Base-by-base conservation (phyloP, 768 basidiomycete species). In the Macrolepiota dolichaula region DNA sequence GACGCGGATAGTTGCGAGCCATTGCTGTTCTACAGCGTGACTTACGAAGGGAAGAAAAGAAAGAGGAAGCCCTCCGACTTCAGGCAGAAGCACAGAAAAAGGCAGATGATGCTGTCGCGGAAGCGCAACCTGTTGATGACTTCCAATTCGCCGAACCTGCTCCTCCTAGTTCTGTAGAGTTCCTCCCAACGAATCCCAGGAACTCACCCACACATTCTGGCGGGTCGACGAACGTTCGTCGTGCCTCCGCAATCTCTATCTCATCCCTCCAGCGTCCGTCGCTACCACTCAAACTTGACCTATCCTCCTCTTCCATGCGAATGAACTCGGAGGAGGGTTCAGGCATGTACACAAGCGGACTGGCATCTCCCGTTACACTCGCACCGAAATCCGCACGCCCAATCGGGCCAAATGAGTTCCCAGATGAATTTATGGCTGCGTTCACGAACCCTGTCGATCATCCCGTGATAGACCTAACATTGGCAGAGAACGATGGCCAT, bases 321-420 rank as follows among this genome's bases (percentile, higher is more conserved):
- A 79, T 91, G 29, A 74, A 82, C n/a, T 77, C 87, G 0, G 86
- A 87, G 46, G 87, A 88, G 51, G 89, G 91, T 65, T 80, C 78
- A 5, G 74, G 81, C 4, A 68, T 85, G 57, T 87, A 83, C 62
- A 73, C 81, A 1, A 85, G 80, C 50, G 85, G 86, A 1, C 75
- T 91, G 51, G 79, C 87, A 29, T 92, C 91, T 5, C 92, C 92
- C 6, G 91, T 93, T 35, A 90, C 87, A 4, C 81, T 94, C 38
- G 92, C 90, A 0, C 92, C 92, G 1, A 89, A 85, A 67, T 91
- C 92, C 4, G 89, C 88, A 50, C 83, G 88, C 2, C 79, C 87
- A 0, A 71, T 80, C 13, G 80, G 76, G n/a, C 67, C 79, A 2
- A 78, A 75, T 57, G 85, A 87, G 52, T 81, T 86, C 55, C 79